phyloP scores from a whole-genome alignment of 140 eudicot species.

The Bidens hawaiensis region DNA sequence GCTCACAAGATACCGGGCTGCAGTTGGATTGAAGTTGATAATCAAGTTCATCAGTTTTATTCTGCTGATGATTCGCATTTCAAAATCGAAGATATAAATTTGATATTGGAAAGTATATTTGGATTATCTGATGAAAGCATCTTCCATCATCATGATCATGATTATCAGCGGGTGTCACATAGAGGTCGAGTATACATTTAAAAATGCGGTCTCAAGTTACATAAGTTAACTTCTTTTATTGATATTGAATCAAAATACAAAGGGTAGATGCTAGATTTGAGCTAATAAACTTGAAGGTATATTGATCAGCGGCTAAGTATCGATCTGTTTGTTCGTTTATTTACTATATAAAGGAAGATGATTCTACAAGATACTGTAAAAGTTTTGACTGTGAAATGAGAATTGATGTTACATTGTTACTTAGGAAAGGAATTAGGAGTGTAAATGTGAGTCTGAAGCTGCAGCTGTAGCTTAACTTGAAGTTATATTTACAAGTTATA shows the following conservation, averaged over 20 bases:
- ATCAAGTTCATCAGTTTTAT: conserved; percentile 61
- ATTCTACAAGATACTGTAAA: no score
- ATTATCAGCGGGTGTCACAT: neutral
- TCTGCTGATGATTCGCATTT: conserved; percentile 71
- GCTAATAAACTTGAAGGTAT: neutral
- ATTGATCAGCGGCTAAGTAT: neutral
- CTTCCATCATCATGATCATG: conserved; percentile 12
- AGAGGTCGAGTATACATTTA: conserved; percentile 3
- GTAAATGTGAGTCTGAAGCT: no score
- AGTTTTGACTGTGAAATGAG: no score
- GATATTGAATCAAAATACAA: neutral
- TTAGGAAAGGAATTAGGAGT: no score
- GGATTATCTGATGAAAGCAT: conserved; percentile 27
- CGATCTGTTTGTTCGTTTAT: neutral
- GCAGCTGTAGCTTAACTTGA: no score
- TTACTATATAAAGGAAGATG: no score
- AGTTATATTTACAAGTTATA: no score
- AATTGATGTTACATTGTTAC: no score
- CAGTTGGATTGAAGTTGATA: conserved; percentile 87
- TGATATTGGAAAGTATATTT: conserved; percentile 38
- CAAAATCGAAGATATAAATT: conserved; percentile 53
- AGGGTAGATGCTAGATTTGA: conserved; percentile 15
- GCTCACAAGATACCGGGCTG: conserved; percentile 71
- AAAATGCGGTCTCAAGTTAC: neutral
- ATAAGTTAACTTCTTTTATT: neutral